A percentile compares a stretch with the other conserved stretches of the same genome.
phyloP scores from a whole-genome alignment of 306 rosid genomes.

The Sindora glabra region DNA sequence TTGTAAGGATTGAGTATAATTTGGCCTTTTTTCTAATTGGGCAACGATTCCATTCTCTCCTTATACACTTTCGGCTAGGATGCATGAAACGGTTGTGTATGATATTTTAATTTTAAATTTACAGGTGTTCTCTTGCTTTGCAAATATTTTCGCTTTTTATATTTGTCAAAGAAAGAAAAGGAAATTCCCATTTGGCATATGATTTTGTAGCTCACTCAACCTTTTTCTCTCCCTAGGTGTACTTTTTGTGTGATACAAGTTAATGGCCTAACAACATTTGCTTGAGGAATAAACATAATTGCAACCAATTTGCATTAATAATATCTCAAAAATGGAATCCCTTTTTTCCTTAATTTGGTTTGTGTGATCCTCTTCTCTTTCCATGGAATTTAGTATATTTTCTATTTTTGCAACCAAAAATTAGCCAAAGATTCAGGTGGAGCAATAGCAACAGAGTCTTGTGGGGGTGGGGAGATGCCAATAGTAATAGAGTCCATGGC shows the following conservation, averaged over 20 bases:
- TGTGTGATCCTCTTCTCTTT: neutral
- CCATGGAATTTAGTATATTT: neutral
- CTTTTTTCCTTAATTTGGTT: too few species aligned
- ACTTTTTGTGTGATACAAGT: slow-evolving; percentile 30
- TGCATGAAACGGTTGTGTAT: too few species aligned
- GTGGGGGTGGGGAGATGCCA: slow-evolving; percentile 18
- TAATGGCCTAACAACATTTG: neutral
- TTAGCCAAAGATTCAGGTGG: slow-evolving; percentile 37
- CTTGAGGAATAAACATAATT: slow-evolving; percentile 16
- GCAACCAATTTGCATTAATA: neutral
- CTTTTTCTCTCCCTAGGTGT: neutral
- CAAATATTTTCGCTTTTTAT: too few species aligned
- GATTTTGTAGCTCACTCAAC: neutral
- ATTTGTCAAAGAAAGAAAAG: too few species aligned
- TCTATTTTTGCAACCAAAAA: slow-evolving; percentile 38
- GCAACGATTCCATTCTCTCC: too few species aligned
- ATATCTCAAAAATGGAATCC: neutral
- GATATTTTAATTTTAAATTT: too few species aligned
- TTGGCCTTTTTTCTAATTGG: too few species aligned
- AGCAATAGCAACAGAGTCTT: neutral
- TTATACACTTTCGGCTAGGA: too few species aligned
- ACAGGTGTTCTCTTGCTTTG: slow-evolving; percentile 3
- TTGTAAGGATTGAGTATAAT: too few species aligned
- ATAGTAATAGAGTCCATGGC: slow-evolving; percentile 26
- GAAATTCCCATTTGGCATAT: neutral